Base-by-base conservation (phyloP, 306 rosid genomes). In the Inga leiocalycina region DNA sequence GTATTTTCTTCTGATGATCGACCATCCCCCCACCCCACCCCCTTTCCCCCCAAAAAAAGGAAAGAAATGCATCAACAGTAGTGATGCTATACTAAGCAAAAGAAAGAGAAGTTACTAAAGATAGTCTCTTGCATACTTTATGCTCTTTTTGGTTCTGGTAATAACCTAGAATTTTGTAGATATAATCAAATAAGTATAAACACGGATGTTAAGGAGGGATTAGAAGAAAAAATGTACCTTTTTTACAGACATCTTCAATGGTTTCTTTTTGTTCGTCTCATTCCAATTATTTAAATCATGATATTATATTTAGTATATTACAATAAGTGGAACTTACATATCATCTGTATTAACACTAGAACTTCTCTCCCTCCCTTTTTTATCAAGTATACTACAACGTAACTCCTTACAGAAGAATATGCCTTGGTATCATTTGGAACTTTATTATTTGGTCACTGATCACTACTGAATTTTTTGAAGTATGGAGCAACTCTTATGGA, bases 401-500 rank as follows among this genome's bases (percentile, higher is more conserved):
- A 69, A 69, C 64, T 69, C 32, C 77, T 52, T 51, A 52, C 56
- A 74, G 24, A 69, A 51, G 75, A 57, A 56, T 20, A 72, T 72
- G 76, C 73, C 51, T 48, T 24, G 70, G 30, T 76, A 65, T 71
- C 78, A 54, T 71, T 65, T 71, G 22, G 24, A 82, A 72, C 80
- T 74, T 85, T 56, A 73, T 48, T 81, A 66, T 82, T 51, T 69
- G 79, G 68, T 79, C 22, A 65, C 51, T 80, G 77, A 76, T 71
- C 71, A 69, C 75, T 43, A 61, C 59, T 59, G 35, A 54, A 68
- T 48, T 74, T 76, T 49, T 74, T 85, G 79, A 84, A 94, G 97
- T 85, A 89, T 89, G 97, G 97, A 79, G 88, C 91, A 65, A 69
- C 94, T 79, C 89, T 95, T 65, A 88, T 93, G 92, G 92, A 90